Percentiles rank a stretch among this genome's conserved stretches.
phyloP scores from a whole-genome alignment of 805 yeast genomes.

The Saccharomycopsis babjevae region DNA sequence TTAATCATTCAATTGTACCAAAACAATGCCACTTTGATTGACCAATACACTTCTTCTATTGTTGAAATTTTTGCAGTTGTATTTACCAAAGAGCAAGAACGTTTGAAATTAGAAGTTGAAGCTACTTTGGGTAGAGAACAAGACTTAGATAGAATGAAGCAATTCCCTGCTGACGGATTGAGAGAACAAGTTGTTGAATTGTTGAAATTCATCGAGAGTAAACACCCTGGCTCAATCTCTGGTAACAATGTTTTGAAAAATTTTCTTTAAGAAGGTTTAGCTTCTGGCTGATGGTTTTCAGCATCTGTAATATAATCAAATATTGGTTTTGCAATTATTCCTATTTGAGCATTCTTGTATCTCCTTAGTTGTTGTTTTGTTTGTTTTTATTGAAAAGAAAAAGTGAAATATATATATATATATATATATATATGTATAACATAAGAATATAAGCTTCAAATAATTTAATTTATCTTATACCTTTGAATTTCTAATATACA shows the following conservation, averaged over 20 bases:
- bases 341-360: neutral
- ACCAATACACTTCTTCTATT: conserved; percentile 47
- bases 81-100: conserved; percentile 66
- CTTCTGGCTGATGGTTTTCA: neutral
- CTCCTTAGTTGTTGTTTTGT: neutral
- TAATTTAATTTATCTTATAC: neutral
- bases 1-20: conserved; percentile 65
- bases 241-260: conserved; percentile 3
- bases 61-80: conserved; percentile 60
- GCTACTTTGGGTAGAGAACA: conserved; percentile 83
- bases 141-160: conserved; percentile 65
- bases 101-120: conserved; percentile 56
- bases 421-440: neutral
- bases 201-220: conserved; percentile 60
- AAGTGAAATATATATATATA: neutral
- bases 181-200: conserved; percentile 56
- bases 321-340: neutral
- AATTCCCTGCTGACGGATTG: conserved; percentile 62
- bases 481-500: neutral
- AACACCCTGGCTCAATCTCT: conserved; percentile 19
- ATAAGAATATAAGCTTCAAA: neutral
- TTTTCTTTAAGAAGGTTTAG: neutral
- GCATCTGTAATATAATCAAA: neutral
- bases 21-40: conserved; percentile 44
- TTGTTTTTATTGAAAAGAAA: neutral